Conservation (phyloP, 768 basidiomycete genomes). For the Favolaschia claudopus region DNA sequence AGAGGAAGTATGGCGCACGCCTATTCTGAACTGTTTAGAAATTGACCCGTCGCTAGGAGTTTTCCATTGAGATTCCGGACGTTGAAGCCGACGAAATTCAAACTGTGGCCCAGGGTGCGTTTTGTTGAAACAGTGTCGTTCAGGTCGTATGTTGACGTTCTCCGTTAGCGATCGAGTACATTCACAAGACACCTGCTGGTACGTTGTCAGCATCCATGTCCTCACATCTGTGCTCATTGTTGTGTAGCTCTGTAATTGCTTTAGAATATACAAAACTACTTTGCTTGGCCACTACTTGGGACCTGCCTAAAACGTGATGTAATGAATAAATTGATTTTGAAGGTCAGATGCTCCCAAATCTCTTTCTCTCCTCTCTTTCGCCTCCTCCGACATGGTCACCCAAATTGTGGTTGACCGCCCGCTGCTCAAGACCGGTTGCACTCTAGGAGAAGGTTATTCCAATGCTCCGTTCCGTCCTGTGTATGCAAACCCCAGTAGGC, state of each 20-base stretch:
- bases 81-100: constrained; percentile 94
- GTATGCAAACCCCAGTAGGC: constrained; percentile 45
- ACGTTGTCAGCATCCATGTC: constrained; percentile 2
- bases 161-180: constrained; percentile 20
- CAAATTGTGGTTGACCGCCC: constrained; percentile 54
- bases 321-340: constrained; percentile 8
- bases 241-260: constrained; percentile 55
- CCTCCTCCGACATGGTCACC: constrained; percentile 19
- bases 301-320: constrained; percentile 40
- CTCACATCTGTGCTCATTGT: constrained; percentile 23
- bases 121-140: constrained; percentile 18
- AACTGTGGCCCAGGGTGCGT: constrained; percentile 88
- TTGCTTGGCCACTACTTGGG: constrained; percentile 31
- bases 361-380: constrained; percentile 23
- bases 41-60: constrained; percentile 67
- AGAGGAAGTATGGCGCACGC: constrained; percentile 71
- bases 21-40: constrained; percentile 1
- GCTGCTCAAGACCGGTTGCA: constrained; percentile 60
- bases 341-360: constrained; percentile 6
- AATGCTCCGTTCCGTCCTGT: constrained; percentile 22
- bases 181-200: constrained; percentile 29
- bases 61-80: constrained; percentile 97
- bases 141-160: constrained; percentile 13
- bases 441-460: constrained; percentile 66
- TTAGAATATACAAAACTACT: constrained; percentile 44